phyloP scores from a whole-genome alignment of 2,329 filamentous ascomycete species.

The Colletotrichum kahawae region DNA sequence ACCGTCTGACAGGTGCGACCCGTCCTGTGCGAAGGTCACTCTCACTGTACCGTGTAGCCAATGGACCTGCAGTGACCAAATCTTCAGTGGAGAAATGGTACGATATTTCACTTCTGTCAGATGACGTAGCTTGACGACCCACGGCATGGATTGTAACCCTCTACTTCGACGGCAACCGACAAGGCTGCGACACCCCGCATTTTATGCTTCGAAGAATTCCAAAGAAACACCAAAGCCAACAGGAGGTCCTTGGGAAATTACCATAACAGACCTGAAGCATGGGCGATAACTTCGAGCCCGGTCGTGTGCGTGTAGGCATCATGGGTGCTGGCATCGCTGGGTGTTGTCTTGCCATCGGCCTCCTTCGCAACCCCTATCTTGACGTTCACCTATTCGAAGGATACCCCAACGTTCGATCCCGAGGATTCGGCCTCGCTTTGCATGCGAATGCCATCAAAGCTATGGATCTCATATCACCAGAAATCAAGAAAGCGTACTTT shows the following conservation, averaged over 20 bases:
- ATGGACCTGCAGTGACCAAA: not conserved
- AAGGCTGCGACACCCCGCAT: not conserved
- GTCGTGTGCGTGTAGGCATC: not conserved
- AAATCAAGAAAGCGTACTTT: not conserved
- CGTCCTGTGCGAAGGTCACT: not conserved
- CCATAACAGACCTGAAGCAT: not conserved
- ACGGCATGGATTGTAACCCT: not conserved
- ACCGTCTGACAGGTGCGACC: not conserved
- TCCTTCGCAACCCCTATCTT: not conserved
- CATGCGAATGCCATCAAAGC: not conserved
- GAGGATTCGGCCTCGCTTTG: not conserved
- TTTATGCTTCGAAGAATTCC: not conserved
- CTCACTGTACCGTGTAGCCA: not conserved
- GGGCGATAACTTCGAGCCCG: not conserved
- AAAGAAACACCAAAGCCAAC: not conserved
- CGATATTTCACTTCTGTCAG: not conserved
- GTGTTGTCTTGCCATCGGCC: not conserved
- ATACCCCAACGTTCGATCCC: not conserved
- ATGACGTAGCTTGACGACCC: not conserved
- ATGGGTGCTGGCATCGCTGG: not conserved
- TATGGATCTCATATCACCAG: not conserved
- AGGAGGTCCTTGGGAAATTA: not conserved
- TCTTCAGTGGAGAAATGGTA: not conserved
- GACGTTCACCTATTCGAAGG: not conserved
- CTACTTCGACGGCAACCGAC: not conserved